Evolutionary conservation across 306 rosid genomes (phyloP).

Genomic region (Acacia confusa): DNA sequence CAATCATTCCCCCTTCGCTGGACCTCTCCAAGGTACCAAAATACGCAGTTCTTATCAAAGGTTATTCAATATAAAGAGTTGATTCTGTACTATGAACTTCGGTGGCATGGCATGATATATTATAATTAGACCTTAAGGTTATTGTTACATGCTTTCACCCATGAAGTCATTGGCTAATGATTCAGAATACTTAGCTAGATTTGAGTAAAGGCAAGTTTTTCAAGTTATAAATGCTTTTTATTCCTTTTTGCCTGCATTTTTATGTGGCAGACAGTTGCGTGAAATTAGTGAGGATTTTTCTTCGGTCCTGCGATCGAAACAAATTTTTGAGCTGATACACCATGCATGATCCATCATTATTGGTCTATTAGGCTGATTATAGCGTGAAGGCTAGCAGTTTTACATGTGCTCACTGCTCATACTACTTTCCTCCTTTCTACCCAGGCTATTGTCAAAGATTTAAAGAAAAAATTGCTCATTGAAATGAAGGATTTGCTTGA

Average conservation of each 20-base stretch:
- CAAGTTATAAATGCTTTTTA: neutral
- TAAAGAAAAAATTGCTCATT: conserved; percentile 61
- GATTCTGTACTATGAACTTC: neutral
- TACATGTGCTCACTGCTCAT: conserved; percentile 22
- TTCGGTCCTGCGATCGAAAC: conserved; percentile 5
- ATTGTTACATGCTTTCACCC: conserved; percentile 3
- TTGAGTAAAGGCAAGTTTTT: conserved; percentile 17
- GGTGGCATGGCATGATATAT: conserved; percentile 18
- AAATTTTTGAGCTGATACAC: neutral
- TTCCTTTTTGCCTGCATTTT: conserved; percentile 19
- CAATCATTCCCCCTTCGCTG: conserved; percentile 66
- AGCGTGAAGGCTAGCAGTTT: conserved; percentile 5
- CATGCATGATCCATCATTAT: conserved; percentile 19
- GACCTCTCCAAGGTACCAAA: conserved; percentile 69
- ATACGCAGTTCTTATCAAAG: neutral
- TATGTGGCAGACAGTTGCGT: neutral
- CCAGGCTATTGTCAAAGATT: conserved; percentile 70
- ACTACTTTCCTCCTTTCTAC: neutral
- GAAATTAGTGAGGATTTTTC: neutral
- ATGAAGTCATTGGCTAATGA: neutral
- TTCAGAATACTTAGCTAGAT: neutral
- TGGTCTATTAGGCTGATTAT: conserved; percentile 15
- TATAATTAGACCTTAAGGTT: conserved; percentile 1
- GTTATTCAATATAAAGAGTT: neutral
- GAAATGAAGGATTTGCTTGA: conserved; percentile 61